Conservation (phyloP, 371 early-diverging fungal genomes). For the Thermomucor indicae-seudaticae region DNA sequence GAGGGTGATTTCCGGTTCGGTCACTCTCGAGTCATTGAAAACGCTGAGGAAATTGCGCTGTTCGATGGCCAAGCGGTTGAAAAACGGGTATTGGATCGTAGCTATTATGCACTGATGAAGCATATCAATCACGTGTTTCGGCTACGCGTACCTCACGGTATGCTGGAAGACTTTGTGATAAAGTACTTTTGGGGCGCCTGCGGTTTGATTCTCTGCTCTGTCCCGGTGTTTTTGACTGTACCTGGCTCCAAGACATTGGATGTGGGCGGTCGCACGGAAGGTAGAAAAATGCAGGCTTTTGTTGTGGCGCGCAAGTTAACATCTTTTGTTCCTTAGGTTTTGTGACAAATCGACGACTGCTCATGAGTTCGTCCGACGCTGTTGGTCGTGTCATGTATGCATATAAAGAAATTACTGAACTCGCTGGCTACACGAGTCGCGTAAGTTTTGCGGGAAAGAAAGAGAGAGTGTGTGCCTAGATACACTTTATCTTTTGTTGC, state of each 20-base stretch:
- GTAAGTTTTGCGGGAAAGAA: constrained; percentile 41
- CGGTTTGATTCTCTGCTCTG: constrained; percentile 84
- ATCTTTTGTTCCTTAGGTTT: too few relatives aligned
- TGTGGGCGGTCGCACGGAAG: constrained; percentile 57
- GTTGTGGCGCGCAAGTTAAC: background rate
- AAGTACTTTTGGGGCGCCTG: constrained; percentile 95
- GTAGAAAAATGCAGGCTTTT: constrained; percentile 9
- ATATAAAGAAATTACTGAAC: constrained; percentile 85
- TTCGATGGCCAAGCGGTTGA: constrained; percentile 78
- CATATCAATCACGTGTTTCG: constrained; percentile 82
- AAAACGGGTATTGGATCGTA: constrained; percentile 68
- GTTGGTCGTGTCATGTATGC: constrained; percentile 90
- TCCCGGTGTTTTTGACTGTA: constrained; percentile 86
- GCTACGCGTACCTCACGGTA: constrained; percentile 77
- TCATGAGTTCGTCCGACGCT: constrained; percentile 83
- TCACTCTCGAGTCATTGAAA: constrained; percentile 82
- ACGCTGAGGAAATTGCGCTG: constrained; percentile 89
- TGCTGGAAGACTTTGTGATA: constrained; percentile 89
- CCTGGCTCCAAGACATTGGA: constrained; percentile 35
- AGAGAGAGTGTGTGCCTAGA: background rate
- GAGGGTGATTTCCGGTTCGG: constrained; percentile 89
- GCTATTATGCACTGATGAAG: constrained; percentile 71
- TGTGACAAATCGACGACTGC: constrained; percentile 85
- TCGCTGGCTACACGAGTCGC: constrained; percentile 90
- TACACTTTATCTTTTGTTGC: too few relatives aligned